Conservation (phyloP, 1,284 basidiomycete genomes). For the Ganoderma lingzhi region DNA sequence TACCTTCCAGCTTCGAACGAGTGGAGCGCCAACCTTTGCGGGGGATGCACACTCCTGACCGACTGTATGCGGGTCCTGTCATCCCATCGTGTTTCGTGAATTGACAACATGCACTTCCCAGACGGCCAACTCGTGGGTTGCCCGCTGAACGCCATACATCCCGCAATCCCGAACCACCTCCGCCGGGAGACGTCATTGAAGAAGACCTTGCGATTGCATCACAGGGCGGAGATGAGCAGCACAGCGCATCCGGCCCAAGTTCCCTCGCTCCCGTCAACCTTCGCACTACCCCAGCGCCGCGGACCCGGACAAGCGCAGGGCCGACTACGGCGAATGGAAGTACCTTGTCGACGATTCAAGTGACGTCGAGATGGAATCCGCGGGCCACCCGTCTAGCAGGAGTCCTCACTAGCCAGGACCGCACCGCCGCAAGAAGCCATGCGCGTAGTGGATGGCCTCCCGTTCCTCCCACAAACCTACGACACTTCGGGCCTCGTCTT, state of each 20-base stretch:
- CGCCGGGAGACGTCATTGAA: not conserved
- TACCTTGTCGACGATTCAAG: slow-evolving; percentile 27
- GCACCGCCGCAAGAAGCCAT: slow-evolving; percentile 15
- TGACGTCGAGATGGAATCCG: slow-evolving; percentile 27
- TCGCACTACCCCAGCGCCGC: slow-evolving; percentile 2
- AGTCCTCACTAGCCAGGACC: slow-evolving; percentile 24
- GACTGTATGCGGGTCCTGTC: not conserved
- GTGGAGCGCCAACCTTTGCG: not conserved
- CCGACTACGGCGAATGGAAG: slow-evolving; percentile 31
- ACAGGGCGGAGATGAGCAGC: not conserved
- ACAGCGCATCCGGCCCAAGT: not conserved
- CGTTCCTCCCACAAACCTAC: slow-evolving; percentile 24
- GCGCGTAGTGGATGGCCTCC: slow-evolving; percentile 15
- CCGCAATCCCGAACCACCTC: slow-evolving; percentile 8
- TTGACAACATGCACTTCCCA: not conserved
- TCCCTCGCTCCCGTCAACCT: not conserved
- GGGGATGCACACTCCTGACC: not conserved
- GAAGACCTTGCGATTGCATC: not conserved
- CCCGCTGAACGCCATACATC: slow-evolving; percentile 21
- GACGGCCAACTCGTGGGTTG: slow-evolving; percentile 3
- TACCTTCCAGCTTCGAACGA: not conserved
- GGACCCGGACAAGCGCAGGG: slow-evolving; percentile 11
- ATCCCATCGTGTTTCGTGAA: not conserved
- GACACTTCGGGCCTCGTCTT: slow-evolving; percentile 22
- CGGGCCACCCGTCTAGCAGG: slow-evolving; percentile 23